Evolutionary conservation across 1,284 basidiomycete genomes (phyloP).

Genomic region (Tetrapyrgos nigripes): DNA sequence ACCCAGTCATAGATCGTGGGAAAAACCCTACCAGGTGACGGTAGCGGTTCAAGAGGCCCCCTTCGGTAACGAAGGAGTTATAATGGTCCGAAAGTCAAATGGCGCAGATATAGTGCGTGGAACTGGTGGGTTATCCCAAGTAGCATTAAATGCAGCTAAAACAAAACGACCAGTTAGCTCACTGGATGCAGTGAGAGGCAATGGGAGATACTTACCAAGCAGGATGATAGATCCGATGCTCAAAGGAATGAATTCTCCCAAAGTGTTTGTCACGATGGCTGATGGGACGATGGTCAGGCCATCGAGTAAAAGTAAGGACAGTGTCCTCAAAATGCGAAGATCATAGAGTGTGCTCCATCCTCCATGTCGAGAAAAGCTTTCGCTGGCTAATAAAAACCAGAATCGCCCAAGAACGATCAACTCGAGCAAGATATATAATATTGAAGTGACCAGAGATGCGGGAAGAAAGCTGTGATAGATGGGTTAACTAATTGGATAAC

Average conservation of each 20-base stretch:
- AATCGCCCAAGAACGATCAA: slow-evolving; percentile 48
- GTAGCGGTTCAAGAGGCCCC: too few relatives aligned
- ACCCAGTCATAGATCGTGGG: too few relatives aligned
- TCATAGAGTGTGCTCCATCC: slow-evolving; percentile 32
- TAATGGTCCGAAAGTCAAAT: neutral
- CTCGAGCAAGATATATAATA: slow-evolving; percentile 49
- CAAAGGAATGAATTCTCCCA: slow-evolving; percentile 55
- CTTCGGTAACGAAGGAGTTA: neutral
- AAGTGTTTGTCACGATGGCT: slow-evolving; percentile 40
- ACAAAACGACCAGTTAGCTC: neutral
- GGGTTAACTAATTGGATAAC: slow-evolving; percentile 5
- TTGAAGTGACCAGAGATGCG: slow-evolving; percentile 47
- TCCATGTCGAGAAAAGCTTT: slow-evolving; percentile 32
- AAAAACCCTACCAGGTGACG: too few relatives aligned
- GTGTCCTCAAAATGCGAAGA: slow-evolving; percentile 37
- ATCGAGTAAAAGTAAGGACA: slow-evolving; percentile 53
- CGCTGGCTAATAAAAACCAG: slow-evolving; percentile 35
- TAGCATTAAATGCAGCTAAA: neutral
- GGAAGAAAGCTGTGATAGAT: slow-evolving; percentile 44
- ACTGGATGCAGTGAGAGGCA: neutral
- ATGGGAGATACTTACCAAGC: slow-evolving; percentile 36
- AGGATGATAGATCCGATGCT: slow-evolving; percentile 54
- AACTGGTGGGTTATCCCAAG: neutral
- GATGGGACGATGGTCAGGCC: slow-evolving; percentile 50
- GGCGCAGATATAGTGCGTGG: neutral